Evolutionary conservation across 768 basidiomycete species (phyloP).

Genomic region (Tricholoma flavovirens): DNA sequence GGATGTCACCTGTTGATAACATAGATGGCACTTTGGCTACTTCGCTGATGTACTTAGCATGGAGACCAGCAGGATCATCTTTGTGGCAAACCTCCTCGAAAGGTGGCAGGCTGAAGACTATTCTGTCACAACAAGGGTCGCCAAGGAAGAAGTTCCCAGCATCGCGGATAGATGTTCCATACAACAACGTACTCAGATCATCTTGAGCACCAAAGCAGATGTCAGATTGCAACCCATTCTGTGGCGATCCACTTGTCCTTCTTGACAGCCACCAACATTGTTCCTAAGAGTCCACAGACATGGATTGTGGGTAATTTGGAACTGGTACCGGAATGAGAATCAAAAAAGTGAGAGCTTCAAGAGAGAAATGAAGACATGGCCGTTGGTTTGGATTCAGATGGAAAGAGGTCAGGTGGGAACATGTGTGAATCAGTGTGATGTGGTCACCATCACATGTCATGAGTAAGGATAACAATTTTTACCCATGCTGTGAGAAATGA

Average conservation of each 20-base stretch:
- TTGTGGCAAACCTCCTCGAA: neutral
- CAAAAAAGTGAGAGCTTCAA: neutral
- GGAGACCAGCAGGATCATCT: neutral
- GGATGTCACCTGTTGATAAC: too few relatives aligned
- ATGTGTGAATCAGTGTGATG: too few relatives aligned
- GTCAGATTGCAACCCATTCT: too few relatives aligned
- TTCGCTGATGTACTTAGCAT: neutral
- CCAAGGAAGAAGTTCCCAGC: too few relatives aligned
- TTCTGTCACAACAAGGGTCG: neutral
- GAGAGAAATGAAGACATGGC: neutral
- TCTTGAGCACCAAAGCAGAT: too few relatives aligned
- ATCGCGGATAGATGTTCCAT: too few relatives aligned
- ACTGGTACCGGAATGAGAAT: neutral
- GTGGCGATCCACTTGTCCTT: neutral
- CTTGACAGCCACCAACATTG: neutral
- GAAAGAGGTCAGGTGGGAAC: too few relatives aligned
- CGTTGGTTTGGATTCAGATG: too few relatives aligned
- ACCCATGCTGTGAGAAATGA: neutral
- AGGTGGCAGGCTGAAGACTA: neutral
- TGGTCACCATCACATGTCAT: too few relatives aligned
- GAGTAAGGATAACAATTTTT: too few relatives aligned
- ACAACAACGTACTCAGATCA: too few relatives aligned
- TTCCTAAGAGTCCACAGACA: neutral
- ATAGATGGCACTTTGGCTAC: too few relatives aligned
- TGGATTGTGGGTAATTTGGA: neutral